Base-by-base conservation (phyloP, 345 rosid species). In the Mangifera indica region DNA sequence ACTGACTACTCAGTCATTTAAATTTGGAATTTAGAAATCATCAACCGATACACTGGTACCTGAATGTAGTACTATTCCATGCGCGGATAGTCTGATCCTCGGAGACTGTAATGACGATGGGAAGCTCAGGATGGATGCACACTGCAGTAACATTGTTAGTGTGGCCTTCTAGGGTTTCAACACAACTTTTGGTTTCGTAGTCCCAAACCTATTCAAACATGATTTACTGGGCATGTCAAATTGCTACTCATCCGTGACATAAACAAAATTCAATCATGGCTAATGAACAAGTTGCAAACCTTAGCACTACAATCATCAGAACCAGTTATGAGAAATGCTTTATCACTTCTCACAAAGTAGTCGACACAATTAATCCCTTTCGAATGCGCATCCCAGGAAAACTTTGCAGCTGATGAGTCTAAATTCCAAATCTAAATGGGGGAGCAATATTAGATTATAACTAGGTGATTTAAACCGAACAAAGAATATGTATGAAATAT, bases 271-370 rank as follows among this genome's bases (percentile, higher is more conserved):
- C 66, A 40, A 45, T 66, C 7, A 40, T 18, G 26, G 46, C 8
- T 21, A 18, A 22, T 10, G 0, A 60, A 48, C 55, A 26, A 6
- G 59, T 25, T 24, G 5, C 85, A 74, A 52, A 93, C 98, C 94
- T 91, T 93, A 45, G 93, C 97, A 68, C 93, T 85, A 76, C 80
- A 92, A 84, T 91, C 98, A 78, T 93, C 97, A 64, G 97, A 92
- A 62, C 98, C 97, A 70, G 91, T 87, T 66, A 93, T 85, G 18
- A 93, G 82, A 78, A 81, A 90, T 24, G 85, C 85, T 69, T 91
- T 90, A 81, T 90, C 93, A 72, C 87, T 90, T 56, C 83, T 87
- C 58, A 85, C 82, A 66, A 88, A 90, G 89, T 91, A 88, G 74
- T 93, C 92, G 22, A 90, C 83, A 79, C 92, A 93, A 51, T 93